Percentiles rank a stretch among this genome's conserved stretches.
These are phyloP conservation scores for Phyllosticta paracitricarpa DNA, from an alignment of 2,329 filamentous ascomycete species.

Conservation along the genomic window DNA sequence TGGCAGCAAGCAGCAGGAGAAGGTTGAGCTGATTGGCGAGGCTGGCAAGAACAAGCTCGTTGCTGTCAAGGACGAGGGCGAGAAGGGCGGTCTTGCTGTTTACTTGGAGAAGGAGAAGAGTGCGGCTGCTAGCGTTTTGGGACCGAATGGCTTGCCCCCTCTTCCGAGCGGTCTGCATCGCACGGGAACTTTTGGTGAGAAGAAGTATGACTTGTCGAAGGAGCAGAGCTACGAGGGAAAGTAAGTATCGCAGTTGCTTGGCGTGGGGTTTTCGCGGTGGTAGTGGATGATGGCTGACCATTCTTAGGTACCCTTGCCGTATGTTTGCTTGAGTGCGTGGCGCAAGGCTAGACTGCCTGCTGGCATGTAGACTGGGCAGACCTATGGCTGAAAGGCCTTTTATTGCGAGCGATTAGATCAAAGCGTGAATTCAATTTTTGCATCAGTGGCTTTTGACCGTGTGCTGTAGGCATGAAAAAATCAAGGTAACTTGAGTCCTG, in stretches of 20 bases:
- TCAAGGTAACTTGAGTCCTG: not conserved
- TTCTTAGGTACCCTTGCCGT: conserved; percentile 36
- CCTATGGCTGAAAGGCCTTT: not conserved
- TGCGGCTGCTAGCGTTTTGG: conserved; percentile 50
- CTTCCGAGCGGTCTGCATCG: conserved; percentile 59
- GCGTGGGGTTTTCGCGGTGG: not conserved
- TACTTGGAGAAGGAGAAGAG: conserved; percentile 59
- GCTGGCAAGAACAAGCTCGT: conserved; percentile 66
- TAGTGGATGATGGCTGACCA: conserved; percentile 14
- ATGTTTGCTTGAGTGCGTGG: conserved; percentile 22
- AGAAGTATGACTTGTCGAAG: conserved; percentile 58
- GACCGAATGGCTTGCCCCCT: conserved; percentile 75
- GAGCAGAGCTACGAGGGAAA: conserved; percentile 55
- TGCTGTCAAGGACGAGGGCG: conserved; percentile 62
- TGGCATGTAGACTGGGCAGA: not conserved
- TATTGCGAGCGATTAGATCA: not conserved
- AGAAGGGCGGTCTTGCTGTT: conserved; percentile 54
- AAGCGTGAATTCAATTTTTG: not conserved
- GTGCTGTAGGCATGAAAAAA: not conserved
- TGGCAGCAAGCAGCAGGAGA: conserved; percentile 71
- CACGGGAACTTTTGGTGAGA: conserved; percentile 46
- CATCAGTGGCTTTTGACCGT: not conserved
- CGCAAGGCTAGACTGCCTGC: not conserved
- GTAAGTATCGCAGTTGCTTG: conserved; percentile 21
- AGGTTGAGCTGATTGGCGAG: conserved; percentile 68